phyloP scores from a whole-genome alignment of 2,329 filamentous ascomycete genomes.

The Chrysosporium queenslandicum region DNA sequence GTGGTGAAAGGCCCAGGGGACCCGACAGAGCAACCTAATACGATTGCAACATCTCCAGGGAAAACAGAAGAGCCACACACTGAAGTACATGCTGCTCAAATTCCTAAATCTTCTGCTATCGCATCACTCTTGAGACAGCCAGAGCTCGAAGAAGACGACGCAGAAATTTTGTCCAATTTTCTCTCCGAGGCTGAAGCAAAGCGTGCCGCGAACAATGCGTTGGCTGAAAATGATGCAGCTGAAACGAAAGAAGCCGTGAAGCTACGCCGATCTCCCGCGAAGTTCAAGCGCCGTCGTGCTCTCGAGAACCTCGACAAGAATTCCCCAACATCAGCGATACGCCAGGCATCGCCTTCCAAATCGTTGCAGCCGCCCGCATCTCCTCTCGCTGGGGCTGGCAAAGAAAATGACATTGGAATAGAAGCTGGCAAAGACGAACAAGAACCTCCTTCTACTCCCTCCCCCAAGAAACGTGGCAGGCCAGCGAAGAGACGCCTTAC shows the following conservation, averaged over 20 bases:
- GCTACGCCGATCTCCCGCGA: background rate
- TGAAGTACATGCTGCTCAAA: background rate
- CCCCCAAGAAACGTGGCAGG: slow-evolving; percentile 6
- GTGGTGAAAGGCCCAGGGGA: background rate
- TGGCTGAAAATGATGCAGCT: background rate
- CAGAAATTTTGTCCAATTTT: slow-evolving; percentile 33
- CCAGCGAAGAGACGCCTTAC: slow-evolving; percentile 9
- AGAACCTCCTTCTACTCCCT: slow-evolving; percentile 22
- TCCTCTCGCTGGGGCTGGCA: slow-evolving; percentile 13
- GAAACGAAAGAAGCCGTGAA: background rate
- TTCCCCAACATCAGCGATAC: slow-evolving; percentile 27
- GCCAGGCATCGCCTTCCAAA: slow-evolving; percentile 25
- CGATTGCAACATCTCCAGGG: background rate
- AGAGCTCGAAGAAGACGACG: slow-evolving; percentile 33
- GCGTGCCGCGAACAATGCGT: slow-evolving; percentile 24
- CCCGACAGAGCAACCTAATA: too few species aligned
- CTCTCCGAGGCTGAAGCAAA: slow-evolving; percentile 35
- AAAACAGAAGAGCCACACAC: background rate
- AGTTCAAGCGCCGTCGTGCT: slow-evolving; percentile 22
- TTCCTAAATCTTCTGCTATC: slow-evolving; percentile 24
- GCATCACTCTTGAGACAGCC: slow-evolving; percentile 30
- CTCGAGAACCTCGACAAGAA: slow-evolving; percentile 32
- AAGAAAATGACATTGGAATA: slow-evolving; percentile 18
- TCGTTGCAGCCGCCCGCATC: slow-evolving; percentile 13
- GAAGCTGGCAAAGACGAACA: slow-evolving; percentile 16